Evolutionary conservation across 2,329 filamentous ascomycete species (phyloP), one percentile per base, ranked within the genome.

Genomic region (Rhinocladiella mackenziei): DNA sequence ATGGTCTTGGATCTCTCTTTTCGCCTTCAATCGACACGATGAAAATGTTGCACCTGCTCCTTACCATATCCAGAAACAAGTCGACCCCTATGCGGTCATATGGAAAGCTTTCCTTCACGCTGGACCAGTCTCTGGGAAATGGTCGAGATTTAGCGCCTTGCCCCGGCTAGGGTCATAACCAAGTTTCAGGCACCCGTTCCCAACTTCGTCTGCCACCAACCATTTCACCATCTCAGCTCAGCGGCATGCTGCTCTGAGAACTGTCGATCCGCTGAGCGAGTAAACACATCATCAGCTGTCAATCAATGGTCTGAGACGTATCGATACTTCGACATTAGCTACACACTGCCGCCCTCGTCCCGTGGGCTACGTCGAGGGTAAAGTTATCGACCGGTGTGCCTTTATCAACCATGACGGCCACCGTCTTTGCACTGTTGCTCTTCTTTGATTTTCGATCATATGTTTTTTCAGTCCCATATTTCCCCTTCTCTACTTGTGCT

Each of bases 201-300:
- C 35, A 40, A 34, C 25, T 34, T 47, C 17, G 10, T 20, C 18
- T 25, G 20, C 8, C 30, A 20, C 48, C 48, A 51, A 51, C 48
- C 44, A 39, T 31, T 39, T 3, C 11, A 14, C 20, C 22, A 29
- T 41, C 17, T 36, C 43, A n/a, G n/a, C n/a, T n/a, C n/a, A n/a
- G n/a, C n/a, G n/a, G n/a, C n/a, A n/a, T n/a, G n/a, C n/a, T n/a
- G n/a, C 30, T 6, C 15, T 22, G 11, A 19, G n/a, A 14, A 23
- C n/a, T 35, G 43, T 34, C 43, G 37, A 46, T 40, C 37, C 18
- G 35, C 28, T 34, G 28, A 28, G 25, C 33, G 15, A 30, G 31
- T 20, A 14, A 34, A n/a, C 13, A 22, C 25, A 23, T 13, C 3
- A 18, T 25, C 25, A n/a, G 3, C 32, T n/a, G 11, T 36, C 41